Evolutionary conservation across 768 basidiomycete genomes (phyloP).

Genomic region (Phanerodontia chrysosporium): DNA sequence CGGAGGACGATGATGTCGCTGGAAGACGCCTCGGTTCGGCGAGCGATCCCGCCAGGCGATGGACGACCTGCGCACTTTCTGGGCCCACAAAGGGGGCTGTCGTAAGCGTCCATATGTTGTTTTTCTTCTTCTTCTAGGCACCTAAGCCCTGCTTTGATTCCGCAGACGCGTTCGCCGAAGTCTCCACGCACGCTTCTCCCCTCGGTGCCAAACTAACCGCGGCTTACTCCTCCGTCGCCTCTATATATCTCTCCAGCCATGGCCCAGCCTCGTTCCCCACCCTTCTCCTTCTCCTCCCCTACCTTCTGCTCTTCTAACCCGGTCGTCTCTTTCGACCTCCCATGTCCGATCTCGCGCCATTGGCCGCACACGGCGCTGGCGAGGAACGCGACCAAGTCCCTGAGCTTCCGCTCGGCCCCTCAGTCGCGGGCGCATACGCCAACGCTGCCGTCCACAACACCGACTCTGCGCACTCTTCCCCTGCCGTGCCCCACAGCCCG

Average conservation of each 20-base stretch:
- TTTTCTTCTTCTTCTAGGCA: no score
- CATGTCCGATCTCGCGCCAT: slow-evolving; percentile 6
- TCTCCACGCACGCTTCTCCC: background rate
- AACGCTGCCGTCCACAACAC: background rate
- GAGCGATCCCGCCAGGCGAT: no score
- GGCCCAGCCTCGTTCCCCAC: background rate
- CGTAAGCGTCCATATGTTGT: no score
- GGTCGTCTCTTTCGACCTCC: background rate
- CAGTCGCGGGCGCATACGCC: background rate
- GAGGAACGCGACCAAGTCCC: slow-evolving; percentile 10
- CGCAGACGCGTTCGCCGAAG: background rate
- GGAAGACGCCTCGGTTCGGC: no score
- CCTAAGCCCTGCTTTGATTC: background rate
- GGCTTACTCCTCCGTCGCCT: background rate
- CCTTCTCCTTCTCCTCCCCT: background rate
- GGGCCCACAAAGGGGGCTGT: no score
- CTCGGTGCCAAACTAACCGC: background rate
- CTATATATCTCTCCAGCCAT: background rate
- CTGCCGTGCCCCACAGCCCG: background rate
- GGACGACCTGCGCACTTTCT: no score
- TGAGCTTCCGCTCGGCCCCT: slow-evolving; percentile 8
- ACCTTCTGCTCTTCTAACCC: background rate
- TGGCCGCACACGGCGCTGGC: background rate
- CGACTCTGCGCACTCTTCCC: background rate
- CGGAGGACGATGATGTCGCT: no score